A percentile compares a stretch with the other conserved stretches of the same genome.
These are phyloP conservation scores for Chlorella sp. DNA, from an alignment of 139 green algal genomes.

Conservation along the genomic window DNA sequence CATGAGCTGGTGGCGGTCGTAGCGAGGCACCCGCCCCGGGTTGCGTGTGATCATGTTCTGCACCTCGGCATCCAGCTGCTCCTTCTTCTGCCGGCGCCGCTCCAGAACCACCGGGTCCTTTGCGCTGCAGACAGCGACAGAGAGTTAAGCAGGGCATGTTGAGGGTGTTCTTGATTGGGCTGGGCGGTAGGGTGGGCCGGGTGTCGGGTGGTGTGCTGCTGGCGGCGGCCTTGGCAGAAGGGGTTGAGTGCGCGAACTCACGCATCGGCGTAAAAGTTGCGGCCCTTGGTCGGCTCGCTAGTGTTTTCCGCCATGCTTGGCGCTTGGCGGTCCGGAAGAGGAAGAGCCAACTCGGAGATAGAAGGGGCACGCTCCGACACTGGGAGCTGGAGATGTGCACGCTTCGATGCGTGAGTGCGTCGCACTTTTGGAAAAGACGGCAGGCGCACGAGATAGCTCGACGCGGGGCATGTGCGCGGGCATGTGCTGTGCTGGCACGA, in stretches of 20 bases:
- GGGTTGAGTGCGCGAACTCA: background rate
- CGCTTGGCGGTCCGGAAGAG: background rate
- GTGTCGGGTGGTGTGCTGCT: background rate
- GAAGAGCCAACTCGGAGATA: background rate
- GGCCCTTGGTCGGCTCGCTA: background rate
- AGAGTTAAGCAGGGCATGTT: too few relatives aligned
- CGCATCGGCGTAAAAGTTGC: background rate
- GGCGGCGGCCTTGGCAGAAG: background rate
- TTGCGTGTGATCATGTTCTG: conserved; percentile 1
- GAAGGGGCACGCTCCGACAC: too few relatives aligned
- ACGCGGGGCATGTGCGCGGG: too few relatives aligned
- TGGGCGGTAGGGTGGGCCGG: background rate
- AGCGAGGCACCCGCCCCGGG: conserved; percentile 4
- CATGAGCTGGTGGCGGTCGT: background rate
- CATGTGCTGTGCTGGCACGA: too few relatives aligned
- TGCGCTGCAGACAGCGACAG: too few relatives aligned
- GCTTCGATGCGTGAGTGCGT: too few relatives aligned
- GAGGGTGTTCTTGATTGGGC: too few relatives aligned
- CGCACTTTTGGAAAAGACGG: too few relatives aligned
- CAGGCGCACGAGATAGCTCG: too few relatives aligned
- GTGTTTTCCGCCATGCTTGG: background rate
- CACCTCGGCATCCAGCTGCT: conserved; percentile 19
- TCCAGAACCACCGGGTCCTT: conserved; percentile 40
- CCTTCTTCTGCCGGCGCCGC: background rate
- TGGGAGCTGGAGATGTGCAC: too few relatives aligned